Conservation (phyloP, 1,284 basidiomycete species). For the Cryptococcus deneoformans region DNA sequence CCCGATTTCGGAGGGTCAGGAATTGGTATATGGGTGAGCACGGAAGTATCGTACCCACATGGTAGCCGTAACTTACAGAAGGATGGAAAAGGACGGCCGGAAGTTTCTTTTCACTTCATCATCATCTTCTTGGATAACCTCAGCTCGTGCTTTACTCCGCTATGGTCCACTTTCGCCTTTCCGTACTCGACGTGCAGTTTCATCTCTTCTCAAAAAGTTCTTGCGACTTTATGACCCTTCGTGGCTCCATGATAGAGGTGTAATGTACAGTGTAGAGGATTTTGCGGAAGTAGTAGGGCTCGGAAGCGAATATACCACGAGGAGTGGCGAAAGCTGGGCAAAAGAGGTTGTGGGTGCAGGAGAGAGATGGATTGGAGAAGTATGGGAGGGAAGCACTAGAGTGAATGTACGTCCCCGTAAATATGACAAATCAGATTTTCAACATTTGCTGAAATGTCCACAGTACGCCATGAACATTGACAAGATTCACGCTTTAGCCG, state of each 20-base stretch:
- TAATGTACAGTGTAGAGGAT: constrained; percentile 29
- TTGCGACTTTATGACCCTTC: constrained; percentile 33
- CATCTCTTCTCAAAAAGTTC: constrained; percentile 26
- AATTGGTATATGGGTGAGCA: constrained; percentile 32
- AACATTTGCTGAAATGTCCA: neutral
- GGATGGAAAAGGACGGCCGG: constrained; percentile 59
- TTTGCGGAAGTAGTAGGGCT: constrained; percentile 36
- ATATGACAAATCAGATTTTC: constrained; percentile 15
- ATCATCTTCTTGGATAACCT: constrained; percentile 65
- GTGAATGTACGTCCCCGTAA: constrained; percentile 62
- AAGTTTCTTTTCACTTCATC: constrained; percentile 62
- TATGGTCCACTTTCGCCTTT: constrained; percentile 74
- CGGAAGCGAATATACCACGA: constrained; percentile 52
- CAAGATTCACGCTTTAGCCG: constrained; percentile 76
- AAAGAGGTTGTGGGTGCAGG: constrained; percentile 57
- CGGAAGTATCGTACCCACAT: too few species aligned
- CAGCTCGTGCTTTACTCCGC: constrained; percentile 67
- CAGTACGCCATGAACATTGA: constrained; percentile 61
- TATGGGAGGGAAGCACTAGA: constrained; percentile 77
- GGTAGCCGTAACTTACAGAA: too few species aligned
- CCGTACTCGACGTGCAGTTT: constrained; percentile 53
- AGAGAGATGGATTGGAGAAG: constrained; percentile 65
- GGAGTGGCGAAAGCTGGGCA: constrained; percentile 63
- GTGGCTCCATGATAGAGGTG: constrained; percentile 31
- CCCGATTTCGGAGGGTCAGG: constrained; percentile 51